Percentiles rank a stretch among this genome's conserved stretches.
Conservation (phyloP, 441 rosid species). For the Populus hybrid region DNA sequence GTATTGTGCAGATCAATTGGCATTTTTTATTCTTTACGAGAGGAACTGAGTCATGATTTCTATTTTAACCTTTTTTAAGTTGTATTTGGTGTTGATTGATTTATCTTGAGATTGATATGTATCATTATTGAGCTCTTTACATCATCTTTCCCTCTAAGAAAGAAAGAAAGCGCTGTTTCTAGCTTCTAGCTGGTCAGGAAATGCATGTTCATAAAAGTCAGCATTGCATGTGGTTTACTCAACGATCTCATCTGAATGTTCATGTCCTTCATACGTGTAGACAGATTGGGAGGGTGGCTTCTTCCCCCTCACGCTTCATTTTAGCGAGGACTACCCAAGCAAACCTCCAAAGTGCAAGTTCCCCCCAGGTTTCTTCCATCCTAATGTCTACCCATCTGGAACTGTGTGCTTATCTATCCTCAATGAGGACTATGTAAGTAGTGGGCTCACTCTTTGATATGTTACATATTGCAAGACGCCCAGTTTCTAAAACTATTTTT, state of each 20-base stretch:
- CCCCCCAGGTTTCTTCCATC: slow-evolving; percentile 78
- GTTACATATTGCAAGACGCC: not conserved
- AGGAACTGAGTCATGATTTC: not conserved
- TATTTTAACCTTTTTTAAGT: not conserved
- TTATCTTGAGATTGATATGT: not conserved
- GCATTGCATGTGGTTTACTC: not conserved
- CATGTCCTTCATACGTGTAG: slow-evolving; percentile 28
- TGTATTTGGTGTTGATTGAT: not conserved
- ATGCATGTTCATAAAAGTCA: not conserved
- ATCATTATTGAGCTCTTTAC: not conserved
- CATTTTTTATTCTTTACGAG: not conserved
- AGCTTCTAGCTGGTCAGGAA: not conserved
- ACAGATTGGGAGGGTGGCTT: slow-evolving; percentile 92
- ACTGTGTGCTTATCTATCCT: slow-evolving; percentile 87
- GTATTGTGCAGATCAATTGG: not conserved
- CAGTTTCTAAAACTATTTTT: not conserved
- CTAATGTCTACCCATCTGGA: slow-evolving; percentile 87
- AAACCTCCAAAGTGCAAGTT: slow-evolving; percentile 88
- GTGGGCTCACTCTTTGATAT: not conserved
- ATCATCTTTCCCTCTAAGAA: not conserved
- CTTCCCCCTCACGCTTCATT: slow-evolving; percentile 66
- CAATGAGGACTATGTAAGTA: slow-evolving; percentile 71
- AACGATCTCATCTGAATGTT: not conserved
- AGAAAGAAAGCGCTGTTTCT: not conserved
- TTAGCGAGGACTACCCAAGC: slow-evolving; percentile 86